Evolutionary conservation across 164 flowering plant genomes (phyloP).

Genomic region (Warburgia ugandensis): DNA sequence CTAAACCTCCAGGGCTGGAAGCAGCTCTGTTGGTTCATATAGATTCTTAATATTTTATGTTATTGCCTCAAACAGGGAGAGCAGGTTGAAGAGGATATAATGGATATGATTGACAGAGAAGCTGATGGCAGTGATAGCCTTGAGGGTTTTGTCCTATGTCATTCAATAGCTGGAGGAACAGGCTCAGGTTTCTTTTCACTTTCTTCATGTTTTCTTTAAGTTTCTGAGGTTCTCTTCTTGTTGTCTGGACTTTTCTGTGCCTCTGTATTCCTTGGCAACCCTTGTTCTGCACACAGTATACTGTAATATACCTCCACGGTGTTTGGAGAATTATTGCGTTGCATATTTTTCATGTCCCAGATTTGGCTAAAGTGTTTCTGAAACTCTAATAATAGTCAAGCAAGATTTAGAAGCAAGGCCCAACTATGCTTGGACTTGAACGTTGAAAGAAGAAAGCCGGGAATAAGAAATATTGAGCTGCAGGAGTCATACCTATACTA

Average conservation of each 20-base stretch:
- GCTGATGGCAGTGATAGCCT: constrained; percentile 99
- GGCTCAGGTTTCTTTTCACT: constrained; percentile 70
- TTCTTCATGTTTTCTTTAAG: background rate
- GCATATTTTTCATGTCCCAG: no score
- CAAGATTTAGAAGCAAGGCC: no score
- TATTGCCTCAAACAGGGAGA: constrained; percentile 51
- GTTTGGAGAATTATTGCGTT: no score
- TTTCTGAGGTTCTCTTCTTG: background rate
- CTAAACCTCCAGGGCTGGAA: background rate
- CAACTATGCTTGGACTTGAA: no score
- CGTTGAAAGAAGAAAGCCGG: no score
- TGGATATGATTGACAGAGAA: constrained; percentile 99
- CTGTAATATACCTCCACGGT: no score
- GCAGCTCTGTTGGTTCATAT: background rate
- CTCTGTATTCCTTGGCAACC: background rate
- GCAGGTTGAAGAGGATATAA: constrained; percentile 89
- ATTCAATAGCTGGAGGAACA: constrained; percentile 99
- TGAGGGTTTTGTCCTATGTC: constrained; percentile 98
- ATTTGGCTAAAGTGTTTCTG: no score
- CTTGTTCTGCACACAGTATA: no score
- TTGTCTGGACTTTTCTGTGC: background rate
- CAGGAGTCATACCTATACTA: no score
- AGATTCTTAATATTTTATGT: background rate
- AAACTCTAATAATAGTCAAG: no score
- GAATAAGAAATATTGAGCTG: no score